Evolutionary conservation across 1,284 basidiomycete genomes (phyloP), one percentile per base, ranked within the genome.

Genomic region (Trichosporon asahii): DNA sequence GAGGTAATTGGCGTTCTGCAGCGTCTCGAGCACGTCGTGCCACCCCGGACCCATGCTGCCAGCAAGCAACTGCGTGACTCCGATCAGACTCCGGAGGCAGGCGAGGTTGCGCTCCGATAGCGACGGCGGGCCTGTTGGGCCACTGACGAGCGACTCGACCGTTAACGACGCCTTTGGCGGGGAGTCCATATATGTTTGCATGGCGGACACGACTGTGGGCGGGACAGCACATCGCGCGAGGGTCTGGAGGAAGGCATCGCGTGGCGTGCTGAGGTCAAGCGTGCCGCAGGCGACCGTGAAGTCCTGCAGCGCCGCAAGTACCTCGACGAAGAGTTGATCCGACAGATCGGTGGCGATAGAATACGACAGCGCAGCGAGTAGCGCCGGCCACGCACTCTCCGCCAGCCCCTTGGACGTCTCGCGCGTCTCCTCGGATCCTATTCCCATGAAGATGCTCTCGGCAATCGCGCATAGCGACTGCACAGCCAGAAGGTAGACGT

Each of bases 1-100:
- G 18, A 97, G 92, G 77, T 93, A 94, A 75, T 95, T 94, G 6
- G 94, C 94, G 76, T 95, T 96, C 83, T 97, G 94, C 44, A 97
- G 83, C 1, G 91, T 89, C 78, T 97, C 94, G 63, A 99, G 87
- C 7, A 98, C 88, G 61, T 91, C 88, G 79, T 93, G 94, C 96
- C 96, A 99, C 73, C 91, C 93, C 46, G 89, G 87, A 11, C 90
- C 94, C 0, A 98, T 87, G 67, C 89, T 91, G 0, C 91, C 91
- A 0, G 92, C 92, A 3, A 98, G 87, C 77, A 92, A 92, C 66
- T 93, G 85, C 0, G 92, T 90, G 70, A 91, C 91, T 0, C 88
- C 86, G 11, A 97, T 86, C 64, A 95, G 85, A 0, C 93, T 91
- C 73, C 92, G 92, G 67, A 98, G 83, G 78, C 95, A 98, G 0